Evolutionary conservation across 2,329 filamentous ascomycete species (phyloP).

Genomic region (Cadophora luteo-olivacea): DNA sequence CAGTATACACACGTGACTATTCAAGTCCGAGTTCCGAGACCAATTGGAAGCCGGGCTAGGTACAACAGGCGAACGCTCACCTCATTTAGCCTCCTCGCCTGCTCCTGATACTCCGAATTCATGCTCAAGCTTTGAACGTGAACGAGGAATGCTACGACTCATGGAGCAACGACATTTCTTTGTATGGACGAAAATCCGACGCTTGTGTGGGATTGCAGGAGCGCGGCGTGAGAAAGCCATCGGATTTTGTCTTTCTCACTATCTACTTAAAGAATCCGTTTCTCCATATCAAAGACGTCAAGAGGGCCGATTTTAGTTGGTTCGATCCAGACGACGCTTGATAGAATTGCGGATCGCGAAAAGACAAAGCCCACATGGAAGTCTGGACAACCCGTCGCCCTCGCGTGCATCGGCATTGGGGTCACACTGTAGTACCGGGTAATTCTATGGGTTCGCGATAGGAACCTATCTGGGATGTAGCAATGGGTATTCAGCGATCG

Average conservation of each 20-base stretch:
- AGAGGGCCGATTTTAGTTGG: conserved; percentile 1
- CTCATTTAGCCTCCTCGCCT: conserved; percentile 17
- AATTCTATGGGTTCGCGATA: neutral
- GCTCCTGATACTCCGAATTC: conserved; percentile 13
- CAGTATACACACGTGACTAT: conserved; percentile 14
- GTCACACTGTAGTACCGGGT: neutral
- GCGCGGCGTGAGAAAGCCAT: neutral
- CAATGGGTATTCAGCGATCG: neutral
- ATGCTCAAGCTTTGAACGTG: neutral
- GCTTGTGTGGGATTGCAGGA: neutral
- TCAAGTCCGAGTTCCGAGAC: neutral
- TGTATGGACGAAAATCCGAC: neutral
- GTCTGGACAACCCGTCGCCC: neutral
- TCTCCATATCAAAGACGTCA: conserved; percentile 15
- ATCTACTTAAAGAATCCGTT: neutral
- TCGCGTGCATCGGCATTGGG: neutral
- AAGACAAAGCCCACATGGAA: neutral
- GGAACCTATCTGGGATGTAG: neutral
- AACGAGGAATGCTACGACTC: neutral
- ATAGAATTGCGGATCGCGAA: conserved; percentile 1
- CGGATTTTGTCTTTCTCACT: neutral
- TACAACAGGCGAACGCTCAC: neutral
- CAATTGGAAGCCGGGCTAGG: neutral
- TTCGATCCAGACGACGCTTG: conserved; percentile 11
- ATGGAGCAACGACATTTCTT: neutral